Evolutionary conservation across 1,284 basidiomycete genomes (phyloP).

Genomic region (Austroboletus niveus): DNA sequence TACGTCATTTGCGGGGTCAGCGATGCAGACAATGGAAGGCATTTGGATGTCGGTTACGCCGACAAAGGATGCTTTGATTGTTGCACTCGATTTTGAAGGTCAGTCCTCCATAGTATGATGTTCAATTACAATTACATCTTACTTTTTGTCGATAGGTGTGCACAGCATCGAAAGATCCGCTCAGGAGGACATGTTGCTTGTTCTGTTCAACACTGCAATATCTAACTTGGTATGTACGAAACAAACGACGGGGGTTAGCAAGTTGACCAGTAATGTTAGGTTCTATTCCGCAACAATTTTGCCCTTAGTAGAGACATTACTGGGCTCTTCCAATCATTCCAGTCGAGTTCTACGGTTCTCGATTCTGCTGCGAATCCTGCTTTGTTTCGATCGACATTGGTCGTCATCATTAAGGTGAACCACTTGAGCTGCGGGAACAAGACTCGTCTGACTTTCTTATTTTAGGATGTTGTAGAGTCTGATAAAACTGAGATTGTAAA

Average conservation of each 20-base stretch:
- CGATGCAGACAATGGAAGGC: conserved; percentile 65
- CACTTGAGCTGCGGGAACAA: background rate
- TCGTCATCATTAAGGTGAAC: conserved; percentile 60
- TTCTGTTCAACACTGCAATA: conserved; percentile 63
- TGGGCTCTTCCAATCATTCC: conserved; percentile 63
- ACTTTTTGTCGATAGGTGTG: conserved; percentile 41
- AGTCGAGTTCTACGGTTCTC: conserved; percentile 56
- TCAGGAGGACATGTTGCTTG: conserved; percentile 62
- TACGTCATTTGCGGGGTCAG: conserved; percentile 64
- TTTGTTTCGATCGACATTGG: conserved; percentile 57
- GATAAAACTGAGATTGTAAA: conserved; percentile 55
- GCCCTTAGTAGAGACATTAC: conserved; percentile 57
- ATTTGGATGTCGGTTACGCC: conserved; percentile 70
- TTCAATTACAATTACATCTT: background rate
- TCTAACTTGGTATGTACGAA: conserved; percentile 45
- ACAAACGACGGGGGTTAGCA: background rate
- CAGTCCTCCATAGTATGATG: background rate
- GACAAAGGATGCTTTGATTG: conserved; percentile 50
- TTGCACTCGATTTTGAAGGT: conserved; percentile 67
- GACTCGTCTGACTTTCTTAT: background rate
- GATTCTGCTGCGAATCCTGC: conserved; percentile 57
- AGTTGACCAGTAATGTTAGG: conserved; percentile 32
- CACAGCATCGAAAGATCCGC: conserved; percentile 62
- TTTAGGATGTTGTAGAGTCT: conserved; percentile 56
- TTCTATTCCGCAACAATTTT: conserved; percentile 65